Percentiles rank a stretch among this genome's conserved stretches.
These are phyloP conservation scores for Senna siamea DNA, from an alignment of 306 rosid species.

Conservation along the genomic window DNA sequence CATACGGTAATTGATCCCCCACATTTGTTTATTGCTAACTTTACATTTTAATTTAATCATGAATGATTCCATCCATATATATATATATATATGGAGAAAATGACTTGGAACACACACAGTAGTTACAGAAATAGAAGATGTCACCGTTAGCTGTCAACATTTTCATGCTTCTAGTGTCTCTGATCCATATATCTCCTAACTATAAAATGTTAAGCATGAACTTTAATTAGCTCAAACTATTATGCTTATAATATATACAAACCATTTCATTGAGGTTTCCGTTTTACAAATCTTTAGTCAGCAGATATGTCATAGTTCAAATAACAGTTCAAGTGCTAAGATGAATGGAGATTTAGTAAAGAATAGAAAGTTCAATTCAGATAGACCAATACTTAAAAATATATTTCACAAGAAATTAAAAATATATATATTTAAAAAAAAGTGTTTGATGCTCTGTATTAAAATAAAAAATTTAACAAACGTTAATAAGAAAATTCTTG, in stretches of 20 bases:
- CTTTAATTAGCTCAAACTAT: neutral
- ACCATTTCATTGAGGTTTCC: neutral
- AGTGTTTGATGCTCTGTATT: too few species aligned
- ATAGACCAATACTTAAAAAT: too few species aligned
- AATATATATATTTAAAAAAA: too few species aligned
- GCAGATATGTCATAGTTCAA: neutral
- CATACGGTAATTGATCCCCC: neutral
- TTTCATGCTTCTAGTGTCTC: neutral
- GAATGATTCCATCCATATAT: slow-evolving; percentile 2
- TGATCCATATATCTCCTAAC: neutral
- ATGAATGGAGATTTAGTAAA: too few species aligned
- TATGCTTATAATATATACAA: neutral
- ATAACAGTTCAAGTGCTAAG: too few species aligned
- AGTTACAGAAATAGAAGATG: neutral
- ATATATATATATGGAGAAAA: neutral
- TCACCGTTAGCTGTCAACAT: neutral
- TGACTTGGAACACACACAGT: neutral
- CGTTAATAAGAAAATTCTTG: too few species aligned
- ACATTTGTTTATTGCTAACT: slow-evolving; percentile 1
- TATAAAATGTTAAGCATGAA: neutral
- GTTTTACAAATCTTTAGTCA: too few species aligned
- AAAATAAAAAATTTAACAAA: too few species aligned
- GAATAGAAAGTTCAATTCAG: too few species aligned
- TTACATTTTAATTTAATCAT: slow-evolving; percentile 16
- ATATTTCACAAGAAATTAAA: too few species aligned